Conservation (phyloP, 2,329 filamentous ascomycete genomes). For the Talaromyces sp. region DNA sequence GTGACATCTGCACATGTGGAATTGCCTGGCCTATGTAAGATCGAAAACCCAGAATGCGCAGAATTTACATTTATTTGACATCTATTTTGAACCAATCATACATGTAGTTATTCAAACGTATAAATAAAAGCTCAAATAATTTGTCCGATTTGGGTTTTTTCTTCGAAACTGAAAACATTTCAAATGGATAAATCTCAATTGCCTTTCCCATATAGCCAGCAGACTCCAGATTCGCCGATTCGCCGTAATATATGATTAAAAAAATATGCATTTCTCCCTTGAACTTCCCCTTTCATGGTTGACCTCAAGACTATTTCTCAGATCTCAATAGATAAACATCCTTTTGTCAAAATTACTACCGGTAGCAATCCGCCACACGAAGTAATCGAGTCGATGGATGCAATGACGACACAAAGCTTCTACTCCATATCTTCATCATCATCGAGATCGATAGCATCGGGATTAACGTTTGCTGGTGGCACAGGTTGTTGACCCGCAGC, state of each 20-base stretch:
- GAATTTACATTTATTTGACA: not conserved
- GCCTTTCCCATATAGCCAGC: not conserved
- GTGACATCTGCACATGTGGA: too few species aligned
- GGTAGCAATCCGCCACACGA: not conserved
- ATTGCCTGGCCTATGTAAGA: too few species aligned
- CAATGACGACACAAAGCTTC: not conserved
- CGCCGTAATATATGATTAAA: not conserved
- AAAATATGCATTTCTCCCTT: not conserved
- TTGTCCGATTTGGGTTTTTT: not conserved
- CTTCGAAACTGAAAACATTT: not conserved
- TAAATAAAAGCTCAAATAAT: not conserved
- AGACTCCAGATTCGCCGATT: not conserved
- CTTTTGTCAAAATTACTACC: not conserved
- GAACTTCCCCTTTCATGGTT: not conserved
- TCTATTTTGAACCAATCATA: too few species aligned
- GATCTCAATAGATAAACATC: not conserved
- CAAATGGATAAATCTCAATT: not conserved
- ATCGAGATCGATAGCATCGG: constrained; percentile 81
- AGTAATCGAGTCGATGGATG: not conserved
- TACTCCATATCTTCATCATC: constrained; percentile 51
- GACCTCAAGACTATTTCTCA: not conserved
- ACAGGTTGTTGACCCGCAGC: constrained; percentile 23
- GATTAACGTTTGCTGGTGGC: constrained; percentile 57
- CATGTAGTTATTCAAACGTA: not conserved
- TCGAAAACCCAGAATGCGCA: not conserved